These are phyloP conservation scores for Picea glauca DNA, from an alignment of 75 land plant genomes.

Conservation along the genomic window DNA sequence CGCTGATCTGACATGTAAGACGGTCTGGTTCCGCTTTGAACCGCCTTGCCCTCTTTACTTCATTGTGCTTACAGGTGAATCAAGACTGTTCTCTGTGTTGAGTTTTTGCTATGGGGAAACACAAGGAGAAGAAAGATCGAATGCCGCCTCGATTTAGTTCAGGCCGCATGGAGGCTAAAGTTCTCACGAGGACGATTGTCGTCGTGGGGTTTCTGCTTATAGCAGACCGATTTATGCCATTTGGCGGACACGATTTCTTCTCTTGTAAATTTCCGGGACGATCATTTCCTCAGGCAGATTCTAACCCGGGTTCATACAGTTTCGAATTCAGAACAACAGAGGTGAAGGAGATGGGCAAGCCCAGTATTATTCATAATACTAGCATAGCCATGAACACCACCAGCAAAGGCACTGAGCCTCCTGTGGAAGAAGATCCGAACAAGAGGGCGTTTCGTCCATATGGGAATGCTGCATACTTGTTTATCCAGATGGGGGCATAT, in stretches of 20 bases:
- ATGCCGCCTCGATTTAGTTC: not conserved
- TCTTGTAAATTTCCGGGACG: not conserved
- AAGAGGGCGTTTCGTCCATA: slow-evolving; percentile 34
- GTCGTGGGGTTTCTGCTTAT: not conserved
- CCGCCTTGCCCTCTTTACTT: too few relatives aligned
- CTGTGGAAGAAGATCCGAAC: not conserved
- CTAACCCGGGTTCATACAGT: not conserved
- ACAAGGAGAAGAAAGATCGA: not conserved
- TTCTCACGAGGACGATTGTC: not conserved
- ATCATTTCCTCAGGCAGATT: not conserved
- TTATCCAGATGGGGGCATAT: slow-evolving; percentile 77
- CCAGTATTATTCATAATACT: not conserved
- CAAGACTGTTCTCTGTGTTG: not conserved
- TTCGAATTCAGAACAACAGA: not conserved
- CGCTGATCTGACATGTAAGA: too few relatives aligned
- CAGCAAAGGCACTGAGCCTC: not conserved
- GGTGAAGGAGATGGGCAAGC: not conserved
- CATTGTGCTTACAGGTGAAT: too few relatives aligned
- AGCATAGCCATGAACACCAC: too few relatives aligned
- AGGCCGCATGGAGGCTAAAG: not conserved
- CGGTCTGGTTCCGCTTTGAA: too few relatives aligned
- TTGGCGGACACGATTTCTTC: not conserved
- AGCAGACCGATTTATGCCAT: not conserved
- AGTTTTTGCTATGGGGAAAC: not conserved
- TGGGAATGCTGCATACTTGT: slow-evolving; percentile 72